Percentiles rank a stretch among this genome's conserved stretches.
phyloP scores from a whole-genome alignment of 2,329 filamentous ascomycete genomes.

The Trichoderma atroviride region DNA sequence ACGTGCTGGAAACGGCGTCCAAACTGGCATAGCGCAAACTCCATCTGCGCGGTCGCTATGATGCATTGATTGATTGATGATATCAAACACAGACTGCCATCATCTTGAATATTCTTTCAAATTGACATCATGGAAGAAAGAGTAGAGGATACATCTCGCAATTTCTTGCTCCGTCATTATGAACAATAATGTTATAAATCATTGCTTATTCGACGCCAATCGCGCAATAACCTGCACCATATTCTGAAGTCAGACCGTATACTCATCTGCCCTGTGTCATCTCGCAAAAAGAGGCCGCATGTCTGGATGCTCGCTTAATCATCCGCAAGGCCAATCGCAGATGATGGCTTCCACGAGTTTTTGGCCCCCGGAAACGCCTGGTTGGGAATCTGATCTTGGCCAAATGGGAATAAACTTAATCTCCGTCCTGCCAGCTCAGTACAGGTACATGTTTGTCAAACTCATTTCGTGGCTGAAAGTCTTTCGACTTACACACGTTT shows the following conservation, averaged over 20 bases:
- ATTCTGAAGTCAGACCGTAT: conserved; percentile 3
- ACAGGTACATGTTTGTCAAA: background rate
- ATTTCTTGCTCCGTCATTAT: background rate
- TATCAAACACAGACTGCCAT: background rate
- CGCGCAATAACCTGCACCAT: background rate
- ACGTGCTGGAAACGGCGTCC: background rate
- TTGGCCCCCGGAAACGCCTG: background rate
- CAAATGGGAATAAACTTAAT: background rate
- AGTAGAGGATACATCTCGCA: background rate
- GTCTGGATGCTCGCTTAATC: conserved; percentile 14
- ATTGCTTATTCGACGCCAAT: background rate
- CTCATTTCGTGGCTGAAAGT: conserved; percentile 14
- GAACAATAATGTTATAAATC: background rate
- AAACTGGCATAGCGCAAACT: background rate
- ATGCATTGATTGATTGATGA: background rate
- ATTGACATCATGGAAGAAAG: background rate
- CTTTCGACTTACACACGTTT: background rate
- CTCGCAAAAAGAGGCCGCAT: background rate
- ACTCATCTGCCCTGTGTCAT: background rate
- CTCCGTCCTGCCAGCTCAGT: background rate
- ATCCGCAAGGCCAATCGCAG: conserved; percentile 1
- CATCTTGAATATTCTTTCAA: background rate
- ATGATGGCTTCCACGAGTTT: background rate
- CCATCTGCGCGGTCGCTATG: background rate
- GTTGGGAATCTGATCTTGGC: background rate